Evolutionary conservation across 345 rosid species (phyloP).

Genomic region (Xanthoceras sorbifolium): DNA sequence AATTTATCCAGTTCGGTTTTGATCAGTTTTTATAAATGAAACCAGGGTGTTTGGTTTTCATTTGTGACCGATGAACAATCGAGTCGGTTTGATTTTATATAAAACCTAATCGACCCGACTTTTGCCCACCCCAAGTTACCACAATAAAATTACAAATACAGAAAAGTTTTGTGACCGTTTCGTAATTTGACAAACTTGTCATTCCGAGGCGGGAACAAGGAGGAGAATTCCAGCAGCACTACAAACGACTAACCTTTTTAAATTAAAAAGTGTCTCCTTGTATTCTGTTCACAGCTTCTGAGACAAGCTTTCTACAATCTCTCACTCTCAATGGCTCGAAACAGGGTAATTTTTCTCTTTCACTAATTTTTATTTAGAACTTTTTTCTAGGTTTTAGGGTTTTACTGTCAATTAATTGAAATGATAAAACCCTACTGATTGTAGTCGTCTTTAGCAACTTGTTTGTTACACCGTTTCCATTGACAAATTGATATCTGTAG

Average conservation of each 20-base stretch:
- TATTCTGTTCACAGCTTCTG: conserved; percentile 23
- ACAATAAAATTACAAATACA: neutral
- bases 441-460: neutral
- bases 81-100: too few species aligned
- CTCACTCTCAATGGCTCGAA: conserved; percentile 63
- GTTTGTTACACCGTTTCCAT: neutral
- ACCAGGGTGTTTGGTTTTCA: too few species aligned
- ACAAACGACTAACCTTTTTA: neutral
- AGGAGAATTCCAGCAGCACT: neutral
- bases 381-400: conserved; percentile 6
- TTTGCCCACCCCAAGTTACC: too few species aligned
- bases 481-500: neutral
- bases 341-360: conserved; percentile 47
- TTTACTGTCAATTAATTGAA: conserved; percentile 1
- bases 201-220: conserved; percentile 31
- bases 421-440: neutral
- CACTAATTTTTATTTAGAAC: neutral
- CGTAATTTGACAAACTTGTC: conserved; percentile 6
- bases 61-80: too few species aligned
- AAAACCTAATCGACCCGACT: too few species aligned
- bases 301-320: conserved; percentile 26
- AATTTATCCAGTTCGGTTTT: too few species aligned
- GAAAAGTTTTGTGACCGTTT: neutral
- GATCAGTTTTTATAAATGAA: too few species aligned
- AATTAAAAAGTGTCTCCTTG: neutral